Base-by-base conservation (phyloP, 2,329 filamentous ascomycete genomes). In the Stachybotrys elegans region DNA sequence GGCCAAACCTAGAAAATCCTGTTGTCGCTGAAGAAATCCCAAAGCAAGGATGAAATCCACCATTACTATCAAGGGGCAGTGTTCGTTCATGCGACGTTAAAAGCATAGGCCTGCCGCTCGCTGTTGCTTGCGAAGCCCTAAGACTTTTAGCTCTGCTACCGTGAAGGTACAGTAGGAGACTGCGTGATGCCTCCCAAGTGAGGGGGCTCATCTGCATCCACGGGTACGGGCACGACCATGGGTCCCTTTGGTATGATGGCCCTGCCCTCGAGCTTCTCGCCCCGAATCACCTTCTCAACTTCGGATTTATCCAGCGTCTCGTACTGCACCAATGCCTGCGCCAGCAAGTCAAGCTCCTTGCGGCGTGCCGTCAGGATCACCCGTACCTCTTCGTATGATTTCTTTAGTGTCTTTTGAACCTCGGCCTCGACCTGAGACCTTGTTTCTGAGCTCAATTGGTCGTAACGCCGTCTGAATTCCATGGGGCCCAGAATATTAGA, bases 231-330 rank as follows among this genome's bases (percentile, higher is more conserved):
- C 36, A 70, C 46, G 20, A 62, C 58, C 56, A 70, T 47, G 2
- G 68, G 67, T 4, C 67, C 68, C 46, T 65, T 67, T 0, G 88
- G 88, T 14, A 92, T 53, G 12, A 60, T 57, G 34, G 58, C 67
- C 48, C 88, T 87, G 37, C 79, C 77, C 1, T 83, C 74, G 29
- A 98, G 71, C 59, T 86, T 84, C 68, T 96, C 89, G 27, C 93
- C 93, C 42, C 79, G 81, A 51, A 98, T 83, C 6, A 97, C 88
- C 71, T 86, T 88, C 64, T 91, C 83, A 50, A 97, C 94, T 65
- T 98, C 93, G 4, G 86, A 83, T 64, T 85, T 87, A 63, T 86
- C 86, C 42, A 98, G 70, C 0, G 90, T 96, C 72, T 98, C 93
- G 65, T 96, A 97, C 65, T 96, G 84, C 25, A 98, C 82, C 9